These are phyloP conservation scores for Jackrogersella multiformis DNA, from an alignment of 495 filamentous ascomycete species.

Conservation along the genomic window DNA sequence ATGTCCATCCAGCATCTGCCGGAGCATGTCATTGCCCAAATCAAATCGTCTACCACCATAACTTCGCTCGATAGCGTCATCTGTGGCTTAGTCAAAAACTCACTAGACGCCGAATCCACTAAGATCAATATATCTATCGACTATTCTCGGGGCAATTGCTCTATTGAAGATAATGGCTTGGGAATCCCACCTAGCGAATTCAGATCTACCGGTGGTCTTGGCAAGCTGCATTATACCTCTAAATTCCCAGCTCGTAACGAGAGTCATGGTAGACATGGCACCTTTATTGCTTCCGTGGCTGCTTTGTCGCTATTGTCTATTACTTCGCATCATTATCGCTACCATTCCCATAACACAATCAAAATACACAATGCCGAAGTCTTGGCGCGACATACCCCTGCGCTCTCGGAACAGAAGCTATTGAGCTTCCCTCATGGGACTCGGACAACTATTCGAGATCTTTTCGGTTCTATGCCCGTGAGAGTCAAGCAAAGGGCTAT, in stretches of 20 bases:
- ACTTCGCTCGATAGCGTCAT: slow-evolving; percentile 78
- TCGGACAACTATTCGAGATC: slow-evolving; percentile 78
- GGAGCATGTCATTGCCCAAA: slow-evolving; percentile 78
- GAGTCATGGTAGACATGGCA: slow-evolving; percentile 74
- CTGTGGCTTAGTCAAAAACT: slow-evolving; percentile 81
- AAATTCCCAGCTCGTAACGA: slow-evolving; percentile 62
- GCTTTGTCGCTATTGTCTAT: slow-evolving; percentile 81
- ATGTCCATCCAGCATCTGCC: slow-evolving; percentile 79
- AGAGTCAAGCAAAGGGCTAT: slow-evolving; percentile 83
- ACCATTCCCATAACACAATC: slow-evolving; percentile 73
- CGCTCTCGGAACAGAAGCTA: slow-evolving; percentile 68
- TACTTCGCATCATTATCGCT: slow-evolving; percentile 73
- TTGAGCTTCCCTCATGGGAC: slow-evolving; percentile 73
- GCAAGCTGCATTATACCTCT: slow-evolving; percentile 84
- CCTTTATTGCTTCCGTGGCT: slow-evolving; percentile 80
- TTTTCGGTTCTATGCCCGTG: slow-evolving; percentile 97
- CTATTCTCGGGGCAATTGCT: slow-evolving; percentile 78
- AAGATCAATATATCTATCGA: slow-evolving; percentile 79
- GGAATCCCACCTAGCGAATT: slow-evolving; percentile 83
- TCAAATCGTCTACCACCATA: slow-evolving; percentile 85
- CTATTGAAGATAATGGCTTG: slow-evolving; percentile 86
- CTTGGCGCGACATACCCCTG: slow-evolving; percentile 72
- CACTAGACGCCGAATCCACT: slow-evolving; percentile 80
- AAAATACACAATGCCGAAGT: slow-evolving; percentile 75
- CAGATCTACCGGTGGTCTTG: slow-evolving; percentile 72